Conservation (phyloP, 1,284 basidiomycete genomes). For the Afroboletus lepidellus region DNA sequence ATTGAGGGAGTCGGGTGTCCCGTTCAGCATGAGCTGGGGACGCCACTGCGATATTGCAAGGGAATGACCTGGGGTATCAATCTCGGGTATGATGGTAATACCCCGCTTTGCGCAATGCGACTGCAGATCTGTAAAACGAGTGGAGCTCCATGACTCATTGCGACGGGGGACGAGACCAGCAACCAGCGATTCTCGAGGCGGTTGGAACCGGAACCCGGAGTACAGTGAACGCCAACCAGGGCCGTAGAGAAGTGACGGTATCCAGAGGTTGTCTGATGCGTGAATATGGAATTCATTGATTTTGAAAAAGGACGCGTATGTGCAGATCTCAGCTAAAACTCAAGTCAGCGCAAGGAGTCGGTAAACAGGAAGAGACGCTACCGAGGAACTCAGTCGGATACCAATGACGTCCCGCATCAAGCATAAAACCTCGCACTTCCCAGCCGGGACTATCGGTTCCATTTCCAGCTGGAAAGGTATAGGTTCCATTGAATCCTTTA, state of each 20-base stretch:
- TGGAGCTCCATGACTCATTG: conserved; percentile 37
- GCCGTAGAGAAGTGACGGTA: conserved; percentile 32
- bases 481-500: conserved; percentile 6
- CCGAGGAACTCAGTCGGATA: conserved; percentile 35
- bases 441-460: conserved; percentile 38
- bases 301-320: conserved; percentile 42
- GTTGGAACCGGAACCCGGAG: conserved; percentile 38
- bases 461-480: conserved; percentile 29
- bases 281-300: conserved; percentile 38
- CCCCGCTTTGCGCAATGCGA: conserved; percentile 34
- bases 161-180: conserved; percentile 28
- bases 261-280: conserved; percentile 39
- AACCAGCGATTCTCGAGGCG: conserved; percentile 29
- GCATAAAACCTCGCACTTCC: conserved; percentile 41
- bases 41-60: conserved; percentile 39
- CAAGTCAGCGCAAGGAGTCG: not conserved
- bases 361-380: conserved; percentile 11
- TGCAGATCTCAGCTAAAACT: conserved; percentile 35
- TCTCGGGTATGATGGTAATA: conserved; percentile 36
- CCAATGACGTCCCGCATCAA: conserved; percentile 40
- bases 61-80: conserved; percentile 40
- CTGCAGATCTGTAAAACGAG: conserved; percentile 32
- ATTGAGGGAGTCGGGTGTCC: conserved; percentile 35
- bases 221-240: conserved; percentile 35
- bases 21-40: conserved; percentile 33